Evolutionary conservation across 2,329 filamentous ascomycete genomes (phyloP).

Genomic region (Aspergillus fumigatus): DNA sequence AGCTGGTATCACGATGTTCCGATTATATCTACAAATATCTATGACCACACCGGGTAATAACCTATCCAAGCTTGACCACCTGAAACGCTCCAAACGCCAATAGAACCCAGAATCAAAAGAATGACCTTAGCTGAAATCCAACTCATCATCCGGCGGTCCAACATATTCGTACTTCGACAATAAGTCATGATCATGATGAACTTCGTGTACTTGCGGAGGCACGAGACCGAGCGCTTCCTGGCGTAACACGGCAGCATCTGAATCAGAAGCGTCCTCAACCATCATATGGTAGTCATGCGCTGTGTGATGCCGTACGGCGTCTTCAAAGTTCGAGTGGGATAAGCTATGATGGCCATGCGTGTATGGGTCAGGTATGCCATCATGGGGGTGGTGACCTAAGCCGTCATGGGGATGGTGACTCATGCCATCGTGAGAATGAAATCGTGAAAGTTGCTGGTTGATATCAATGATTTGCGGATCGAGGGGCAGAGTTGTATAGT

Average conservation of each 20-base stretch:
- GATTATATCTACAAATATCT: background rate
- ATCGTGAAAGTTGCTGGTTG: conserved; percentile 40
- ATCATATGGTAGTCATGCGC: conserved; percentile 40
- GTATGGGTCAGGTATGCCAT: conserved; percentile 33
- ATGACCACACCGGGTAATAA: background rate
- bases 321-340: conserved; percentile 33
- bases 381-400: conserved; percentile 20
- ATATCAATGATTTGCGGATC: conserved; percentile 59
- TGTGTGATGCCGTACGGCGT: conserved; percentile 35
- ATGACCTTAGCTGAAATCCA: conserved; percentile 16
- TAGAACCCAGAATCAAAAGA: conserved; percentile 2
- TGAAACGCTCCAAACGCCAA: background rate
- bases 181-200: conserved; percentile 39
- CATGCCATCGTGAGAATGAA: conserved; percentile 36
- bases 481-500: conserved; percentile 51
- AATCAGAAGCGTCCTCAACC: conserved; percentile 38
- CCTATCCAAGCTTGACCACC: background rate
- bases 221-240: conserved; percentile 37
- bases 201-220: conserved; percentile 34
- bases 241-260: conserved; percentile 29
- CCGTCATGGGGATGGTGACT: conserved; percentile 2
- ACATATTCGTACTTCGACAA: conserved; percentile 38
- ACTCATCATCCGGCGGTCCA: conserved; percentile 31
- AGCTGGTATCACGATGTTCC: background rate
- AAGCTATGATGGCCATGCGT: conserved; percentile 28